phyloP scores from a whole-genome alignment of 805 yeast genomes.

The Candida railenensis region DNA sequence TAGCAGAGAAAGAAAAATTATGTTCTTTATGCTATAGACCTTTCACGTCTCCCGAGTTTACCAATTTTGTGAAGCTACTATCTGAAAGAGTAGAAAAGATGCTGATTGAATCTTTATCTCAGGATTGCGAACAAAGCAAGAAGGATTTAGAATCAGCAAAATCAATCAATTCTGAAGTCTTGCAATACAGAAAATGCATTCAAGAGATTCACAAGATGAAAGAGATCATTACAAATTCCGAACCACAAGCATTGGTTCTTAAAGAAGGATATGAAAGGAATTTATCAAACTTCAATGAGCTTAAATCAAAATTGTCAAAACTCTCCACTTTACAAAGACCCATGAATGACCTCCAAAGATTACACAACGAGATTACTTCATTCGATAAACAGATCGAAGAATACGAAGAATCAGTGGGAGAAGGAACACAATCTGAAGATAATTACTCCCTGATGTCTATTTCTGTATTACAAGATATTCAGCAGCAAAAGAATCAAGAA shows the following conservation, averaged over 20 bases:
- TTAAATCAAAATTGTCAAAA: constrained; percentile 8
- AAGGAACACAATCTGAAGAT: constrained; percentile 10
- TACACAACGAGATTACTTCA: constrained; percentile 26
- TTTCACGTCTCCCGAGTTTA: constrained; percentile 46
- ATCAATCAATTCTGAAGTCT: constrained; percentile 27
- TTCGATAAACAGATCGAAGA: constrained; percentile 24
- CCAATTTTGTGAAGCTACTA: constrained; percentile 28
- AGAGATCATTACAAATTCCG: constrained; percentile 1
- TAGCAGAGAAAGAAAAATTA: constrained; percentile 54
- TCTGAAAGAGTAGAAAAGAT: constrained; percentile 27
- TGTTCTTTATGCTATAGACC: constrained; percentile 75
- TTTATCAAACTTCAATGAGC: constrained; percentile 4
- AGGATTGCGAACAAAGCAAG: constrained; percentile 28
- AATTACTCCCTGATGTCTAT: constrained; percentile 21
- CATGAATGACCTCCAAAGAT: constrained; percentile 32
- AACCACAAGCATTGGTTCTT: constrained; percentile 1
- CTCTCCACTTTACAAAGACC: constrained; percentile 22
- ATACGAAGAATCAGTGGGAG: constrained; percentile 33
- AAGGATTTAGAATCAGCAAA: constrained; percentile 30
- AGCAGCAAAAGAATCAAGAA: constrained; percentile 33
- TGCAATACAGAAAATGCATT: constrained; percentile 22
- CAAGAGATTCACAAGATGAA: constrained; percentile 12
- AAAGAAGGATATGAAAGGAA: constrained; percentile 7
- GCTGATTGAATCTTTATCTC: constrained; percentile 22
- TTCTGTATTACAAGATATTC: constrained; percentile 47